phyloP scores from a whole-genome alignment of 2,329 filamentous ascomycete genomes.

The Hypomyces perniciosus region DNA sequence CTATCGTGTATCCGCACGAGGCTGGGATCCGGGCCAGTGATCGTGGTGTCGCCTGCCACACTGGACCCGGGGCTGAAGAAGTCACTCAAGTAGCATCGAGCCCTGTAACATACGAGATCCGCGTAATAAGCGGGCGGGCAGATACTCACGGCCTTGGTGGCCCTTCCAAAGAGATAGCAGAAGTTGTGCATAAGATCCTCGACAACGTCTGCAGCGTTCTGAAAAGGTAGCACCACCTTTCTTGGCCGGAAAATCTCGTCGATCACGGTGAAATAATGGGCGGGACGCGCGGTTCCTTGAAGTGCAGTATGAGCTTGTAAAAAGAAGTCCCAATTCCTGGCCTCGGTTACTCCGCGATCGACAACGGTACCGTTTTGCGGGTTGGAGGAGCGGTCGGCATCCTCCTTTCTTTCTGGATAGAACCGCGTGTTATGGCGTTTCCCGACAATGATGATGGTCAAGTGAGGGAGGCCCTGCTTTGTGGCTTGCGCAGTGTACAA shows the following conservation, averaged over 20 bases:
- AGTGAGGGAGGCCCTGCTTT: constrained; percentile 44
- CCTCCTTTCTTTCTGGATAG: constrained; percentile 49
- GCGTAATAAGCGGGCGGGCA: constrained; percentile 73
- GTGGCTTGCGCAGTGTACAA: constrained; percentile 45
- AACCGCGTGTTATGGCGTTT: constrained; percentile 75
- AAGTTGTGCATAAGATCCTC: constrained; percentile 60
- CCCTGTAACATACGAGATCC: constrained; percentile 64
- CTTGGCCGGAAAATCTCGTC: constrained; percentile 47
- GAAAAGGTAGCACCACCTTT: constrained; percentile 13
- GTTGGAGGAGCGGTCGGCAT: constrained; percentile 50
- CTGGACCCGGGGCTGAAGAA: constrained; percentile 31
- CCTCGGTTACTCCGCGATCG: constrained; percentile 63
- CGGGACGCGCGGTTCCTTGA: constrained; percentile 66
- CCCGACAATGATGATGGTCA: constrained; percentile 65
- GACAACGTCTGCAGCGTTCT: constrained; percentile 49
- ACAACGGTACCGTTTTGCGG: constrained; percentile 62
- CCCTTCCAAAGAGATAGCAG: constrained; percentile 65
- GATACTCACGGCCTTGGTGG: constrained; percentile 64
- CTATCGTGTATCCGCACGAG: constrained; percentile 23
- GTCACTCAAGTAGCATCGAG: constrained; percentile 54
- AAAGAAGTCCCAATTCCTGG: constrained; percentile 65
- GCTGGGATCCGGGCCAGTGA: not conserved
- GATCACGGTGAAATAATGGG: constrained; percentile 60
- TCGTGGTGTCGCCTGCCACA: not conserved
- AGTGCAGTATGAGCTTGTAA: constrained; percentile 64